Percentiles rank a stretch among this genome's conserved stretches.
These are phyloP conservation scores for Starmerella stigmatis DNA, from an alignment of 805 yeast genomes.

Conservation along the genomic window DNA sequence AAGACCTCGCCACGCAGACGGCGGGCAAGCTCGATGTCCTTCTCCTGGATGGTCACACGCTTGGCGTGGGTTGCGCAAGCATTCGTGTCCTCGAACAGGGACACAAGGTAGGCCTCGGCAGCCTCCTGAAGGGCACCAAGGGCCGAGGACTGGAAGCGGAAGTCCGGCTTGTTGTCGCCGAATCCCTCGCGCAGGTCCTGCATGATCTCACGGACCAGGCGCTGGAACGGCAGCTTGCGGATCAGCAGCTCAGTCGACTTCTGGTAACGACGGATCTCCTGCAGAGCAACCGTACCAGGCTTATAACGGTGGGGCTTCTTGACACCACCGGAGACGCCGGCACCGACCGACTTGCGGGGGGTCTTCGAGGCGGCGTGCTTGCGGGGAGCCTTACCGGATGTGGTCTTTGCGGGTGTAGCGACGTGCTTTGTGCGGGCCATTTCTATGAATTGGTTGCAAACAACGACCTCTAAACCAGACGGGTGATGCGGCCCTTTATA, in stretches of 20 bases:
- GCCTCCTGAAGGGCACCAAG: conserved; percentile 87
- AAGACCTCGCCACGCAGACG: conserved; percentile 72
- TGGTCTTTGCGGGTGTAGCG: conserved; percentile 64
- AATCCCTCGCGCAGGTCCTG: conserved; percentile 73
- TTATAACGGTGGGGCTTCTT: conserved; percentile 89
- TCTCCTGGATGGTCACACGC: conserved; percentile 88
- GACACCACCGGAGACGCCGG: conserved; percentile 67
- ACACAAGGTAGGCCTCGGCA: conserved; percentile 79
- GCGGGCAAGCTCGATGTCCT: conserved; percentile 83
- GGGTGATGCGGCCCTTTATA: conserved; percentile 6
- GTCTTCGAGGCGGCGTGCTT: conserved; percentile 85
- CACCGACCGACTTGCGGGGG: conserved; percentile 80
- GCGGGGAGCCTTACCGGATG: conserved; percentile 91
- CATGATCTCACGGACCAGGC: conserved; percentile 81
- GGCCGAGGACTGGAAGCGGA: conserved; percentile 82
- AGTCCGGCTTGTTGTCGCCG: conserved; percentile 28
- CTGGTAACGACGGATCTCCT: conserved; percentile 88
- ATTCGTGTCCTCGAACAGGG: conserved; percentile 80
- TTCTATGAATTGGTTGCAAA: conserved; percentile 6
- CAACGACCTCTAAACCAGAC: neutral
- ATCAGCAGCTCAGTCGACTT: conserved; percentile 77
- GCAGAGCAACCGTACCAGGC: conserved; percentile 90
- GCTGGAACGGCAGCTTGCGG: conserved; percentile 85
- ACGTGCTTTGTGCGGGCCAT: conserved; percentile 49
- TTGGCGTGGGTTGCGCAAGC: conserved; percentile 88